Evolutionary conservation across 148 eudicot species (phyloP), one percentile per base, ranked within the genome.

Genomic region (Suaeda aralocaspica): DNA sequence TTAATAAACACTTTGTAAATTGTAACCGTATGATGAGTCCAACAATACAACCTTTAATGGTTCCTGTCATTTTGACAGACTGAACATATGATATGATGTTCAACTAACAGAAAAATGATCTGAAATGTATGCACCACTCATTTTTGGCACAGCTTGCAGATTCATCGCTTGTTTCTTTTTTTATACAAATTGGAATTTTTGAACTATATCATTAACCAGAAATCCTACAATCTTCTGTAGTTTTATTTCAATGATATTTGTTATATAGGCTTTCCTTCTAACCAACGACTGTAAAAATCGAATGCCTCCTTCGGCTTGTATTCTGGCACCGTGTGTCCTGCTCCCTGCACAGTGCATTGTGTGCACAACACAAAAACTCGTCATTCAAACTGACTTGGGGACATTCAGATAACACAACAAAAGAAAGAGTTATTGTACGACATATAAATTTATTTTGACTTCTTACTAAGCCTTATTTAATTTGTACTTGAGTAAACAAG

Each of bases 301-400:
- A 89, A 75, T 55, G 97, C 85, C 66, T 91, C 95, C 51, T 77
- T 66, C 0, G 97, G 97, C 69, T 91, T 89, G 86, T 91, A 91
- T 55, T 91, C 97, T 5, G 97, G 95, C 10, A 91, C 97, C 2
- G 97, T 91, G 67, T 91, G 97, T 29, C 97, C 97, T 36, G 97
- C 83, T 55, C 97, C 97, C 97, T 91, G 81, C 77, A 78, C 39
- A 69, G 67, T 59, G 9, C 42, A 53, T 63, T 18, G 59, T 44
- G 45, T 22, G 29, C 21, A 24, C 68, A 12, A 44, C 0, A 25
- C 6, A 21, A 19, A 4, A 16, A n/a, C 6, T 34, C 6, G 4
- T 56, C 16, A 56, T 14, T 7, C 18, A 41, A 0, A n/a, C n/a
- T n/a, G n/a, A n/a, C n/a, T n/a, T n/a, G n/a, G n/a, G n/a, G n/a